A percentile compares a stretch with the other conserved stretches of the same genome.
Evolutionary conservation across 2,329 filamentous ascomycete genomes (phyloP).

Genomic region (Paraconiothyrium brasiliense): DNA sequence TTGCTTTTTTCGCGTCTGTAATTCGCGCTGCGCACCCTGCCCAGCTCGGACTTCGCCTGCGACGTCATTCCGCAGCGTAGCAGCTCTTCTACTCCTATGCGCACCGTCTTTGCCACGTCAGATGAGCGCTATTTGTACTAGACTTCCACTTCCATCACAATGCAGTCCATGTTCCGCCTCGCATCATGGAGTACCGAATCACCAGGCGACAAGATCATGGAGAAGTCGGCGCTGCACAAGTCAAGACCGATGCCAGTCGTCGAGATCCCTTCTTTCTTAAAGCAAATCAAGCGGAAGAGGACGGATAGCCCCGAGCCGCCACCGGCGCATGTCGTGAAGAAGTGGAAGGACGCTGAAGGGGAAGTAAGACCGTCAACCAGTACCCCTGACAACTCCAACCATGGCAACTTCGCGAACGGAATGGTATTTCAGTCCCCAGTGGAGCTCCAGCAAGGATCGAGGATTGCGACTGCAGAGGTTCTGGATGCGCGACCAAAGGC

Average conservation of each 20-base stretch:
- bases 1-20: constrained; percentile 25
- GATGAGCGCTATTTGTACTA: constrained; percentile 50
- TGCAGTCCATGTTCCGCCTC: constrained; percentile 63
- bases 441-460: constrained; percentile 25
- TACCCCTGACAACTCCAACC: constrained; percentile 23
- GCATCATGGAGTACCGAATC: constrained; percentile 59
- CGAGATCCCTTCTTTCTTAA: constrained; percentile 56
- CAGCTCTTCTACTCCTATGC: constrained; percentile 42
- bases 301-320: constrained; percentile 58
- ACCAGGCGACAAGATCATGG: constrained; percentile 54
- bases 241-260: constrained; percentile 56
- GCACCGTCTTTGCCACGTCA: constrained; percentile 45
- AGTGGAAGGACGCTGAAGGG: constrained; percentile 49
- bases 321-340: constrained; percentile 49
- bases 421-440: constrained; percentile 28
- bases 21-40: constrained; percentile 25
- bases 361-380: constrained; percentile 39
- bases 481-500: constrained; percentile 40
- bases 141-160: constrained; percentile 50
- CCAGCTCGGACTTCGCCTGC: constrained; percentile 29
- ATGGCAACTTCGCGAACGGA: constrained; percentile 27
- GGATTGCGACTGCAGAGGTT: constrained; percentile 32
- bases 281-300: constrained; percentile 68
- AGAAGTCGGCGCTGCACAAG: constrained; percentile 53
- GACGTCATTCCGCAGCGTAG: constrained; percentile 44